Base-by-base conservation (phyloP, 1,284 basidiomycete species). In the Melampsora larici-populina region DNA sequence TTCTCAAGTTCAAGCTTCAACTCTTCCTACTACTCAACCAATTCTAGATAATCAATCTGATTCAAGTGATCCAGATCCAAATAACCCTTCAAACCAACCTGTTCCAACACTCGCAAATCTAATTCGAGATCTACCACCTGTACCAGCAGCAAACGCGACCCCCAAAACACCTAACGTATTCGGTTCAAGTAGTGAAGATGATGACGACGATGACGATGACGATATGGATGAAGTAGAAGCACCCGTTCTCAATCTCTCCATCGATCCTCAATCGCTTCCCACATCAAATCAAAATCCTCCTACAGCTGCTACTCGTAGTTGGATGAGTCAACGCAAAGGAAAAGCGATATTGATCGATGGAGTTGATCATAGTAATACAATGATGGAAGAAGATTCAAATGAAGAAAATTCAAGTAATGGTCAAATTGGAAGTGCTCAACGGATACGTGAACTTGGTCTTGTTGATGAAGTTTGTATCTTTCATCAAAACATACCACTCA, bases 291-390 rank as follows among this genome's bases (percentile, higher is more conserved):
- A 21, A 11, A 26, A 33, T 6, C 48, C 48, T 33, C 24, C 48
- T 31, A 70, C 68, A 11, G 68, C 68, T 21, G 48, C 68, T 70
- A 46, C 68, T 13, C 48, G 68, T 31, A 55, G 48, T 21, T 70
- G 68, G 68, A 70, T 70, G 68, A 70, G 68, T 70, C 68, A 70
- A n/a, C 46, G 68, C 4, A 70, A 70, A 29, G 68, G 68, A 17
- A 70, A 55, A 70, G 68, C 68, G 21, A 55, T 70, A 17, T 55
- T 51, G 26, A 70, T 70, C n/a, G 68, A 70, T 49, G 68, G 55
- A 21, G 48, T 26, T 4, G 43, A 68, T 13, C 21, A 65, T 9
- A 6, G 17, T 58, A 21, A 17, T 21, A 8, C 63, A 21, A 65
- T 65, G 63, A 40, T 65, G 13, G 63, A 65, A n/a, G 17, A 8